Evolutionary conservation across 768 basidiomycete species (phyloP), one percentile per base, ranked within the genome.

Genomic region (Naganishia vishniacii): DNA sequence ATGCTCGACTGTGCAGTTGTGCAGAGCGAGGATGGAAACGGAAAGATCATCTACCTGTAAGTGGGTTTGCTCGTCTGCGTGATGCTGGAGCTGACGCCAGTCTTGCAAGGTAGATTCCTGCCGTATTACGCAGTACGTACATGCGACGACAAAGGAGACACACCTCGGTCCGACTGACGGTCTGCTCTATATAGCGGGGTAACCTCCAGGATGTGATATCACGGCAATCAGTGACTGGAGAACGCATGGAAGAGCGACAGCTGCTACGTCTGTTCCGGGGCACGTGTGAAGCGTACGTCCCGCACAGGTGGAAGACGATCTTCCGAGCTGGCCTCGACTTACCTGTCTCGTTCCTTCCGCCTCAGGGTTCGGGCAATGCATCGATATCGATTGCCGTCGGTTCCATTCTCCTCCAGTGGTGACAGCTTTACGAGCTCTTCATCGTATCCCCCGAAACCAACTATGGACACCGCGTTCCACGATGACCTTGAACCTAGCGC

Each of bases 131-230:
- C 89, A 81, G 89, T 87, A 16, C 53, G 71, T 47, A 64, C 45
- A 58, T 46, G 47, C 40, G 79, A 71, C n/a, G n/a, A 31, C 18
- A n/a, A 40, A 9, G 7, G 29, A 48, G 29, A 16, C 5, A 16
- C 26, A 15, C 16, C 8, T 29, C 26, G 8, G 5, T 29, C 12
- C 62, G 20, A n/a, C n/a, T n/a, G n/a, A n/a, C n/a, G n/a, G n/a
- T n/a, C n/a, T n/a, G n/a, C n/a, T n/a, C n/a, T n/a, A n/a, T n/a
- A n/a, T 68, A 91, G 89, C 83, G 87, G 59, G 94, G 91, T 29
- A 98, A 97, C 72, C 82, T 99, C 7, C 95, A 98, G 83, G 92
- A 98, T 73, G 85, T 85, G 31, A 97, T 99, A 67, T 91, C 91
- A 71, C 81, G 85, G 42, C 86, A 93, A 73, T 83, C 88, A 32